Evolutionary conservation across 306 rosid species (phyloP).

Genomic region (Astragalus membranaceus): DNA sequence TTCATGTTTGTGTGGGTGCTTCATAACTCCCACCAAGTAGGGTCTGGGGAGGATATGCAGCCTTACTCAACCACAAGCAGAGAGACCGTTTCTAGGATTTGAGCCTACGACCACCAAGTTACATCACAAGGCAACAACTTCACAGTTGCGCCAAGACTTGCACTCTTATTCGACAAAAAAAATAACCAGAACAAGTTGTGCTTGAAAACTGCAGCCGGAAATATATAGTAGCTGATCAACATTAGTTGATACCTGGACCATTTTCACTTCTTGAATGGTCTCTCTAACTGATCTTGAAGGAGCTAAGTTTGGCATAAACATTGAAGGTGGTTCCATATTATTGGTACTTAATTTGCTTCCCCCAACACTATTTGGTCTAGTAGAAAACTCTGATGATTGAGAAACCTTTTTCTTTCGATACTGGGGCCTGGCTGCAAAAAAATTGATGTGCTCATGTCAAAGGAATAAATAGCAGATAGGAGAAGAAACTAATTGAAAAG

Average conservation of each 20-base stretch:
- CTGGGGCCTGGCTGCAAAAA: slow-evolving; percentile 84
- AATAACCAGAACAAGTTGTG: neutral
- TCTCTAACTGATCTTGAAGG: slow-evolving; percentile 66
- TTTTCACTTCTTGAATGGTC: slow-evolving; percentile 77
- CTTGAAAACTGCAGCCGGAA: neutral
- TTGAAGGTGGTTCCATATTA: slow-evolving; percentile 73
- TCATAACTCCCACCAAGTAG: too few relatives aligned
- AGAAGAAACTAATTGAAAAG: slow-evolving; percentile 10
- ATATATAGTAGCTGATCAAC: neutral
- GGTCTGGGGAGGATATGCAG: too few relatives aligned
- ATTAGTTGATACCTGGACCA: slow-evolving; percentile 59
- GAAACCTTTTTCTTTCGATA: slow-evolving; percentile 53
- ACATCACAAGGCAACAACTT: too few relatives aligned
- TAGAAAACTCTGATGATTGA: slow-evolving; percentile 47
- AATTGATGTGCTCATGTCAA: slow-evolving; percentile 29
- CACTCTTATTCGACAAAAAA: neutral
- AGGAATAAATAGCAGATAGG: neutral
- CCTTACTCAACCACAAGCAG: too few relatives aligned
- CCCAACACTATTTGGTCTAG: slow-evolving; percentile 27
- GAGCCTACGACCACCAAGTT: too few relatives aligned
- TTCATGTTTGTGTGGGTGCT: too few relatives aligned
- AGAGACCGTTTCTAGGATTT: too few relatives aligned
- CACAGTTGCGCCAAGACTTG: too few relatives aligned
- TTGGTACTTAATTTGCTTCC: slow-evolving; percentile 30
- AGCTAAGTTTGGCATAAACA: slow-evolving; percentile 62